Evolutionary conservation across 768 basidiomycete species (phyloP), one percentile per base, ranked within the genome.

Genomic region (Neoboletus brunneissimus): DNA sequence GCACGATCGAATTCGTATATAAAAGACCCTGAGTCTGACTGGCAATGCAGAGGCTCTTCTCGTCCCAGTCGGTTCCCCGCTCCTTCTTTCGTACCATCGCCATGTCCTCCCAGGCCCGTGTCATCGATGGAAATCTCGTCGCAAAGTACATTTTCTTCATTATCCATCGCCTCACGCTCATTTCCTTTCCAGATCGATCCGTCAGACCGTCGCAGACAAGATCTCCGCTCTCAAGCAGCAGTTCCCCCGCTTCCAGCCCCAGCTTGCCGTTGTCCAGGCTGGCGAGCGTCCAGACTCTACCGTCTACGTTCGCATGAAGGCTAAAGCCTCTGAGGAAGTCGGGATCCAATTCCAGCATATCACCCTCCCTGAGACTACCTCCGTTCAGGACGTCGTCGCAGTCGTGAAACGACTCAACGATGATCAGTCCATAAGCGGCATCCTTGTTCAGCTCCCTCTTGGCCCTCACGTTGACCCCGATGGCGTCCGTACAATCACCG

Each of bases 281-380:
- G 97, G 97, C 52, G 84, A 87, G 31, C 88, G 92, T 56, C 86
- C 93, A 22, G 96, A 98, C 72, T 98, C 95, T 6, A 77, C 80
- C 20, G 87, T 88, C 41, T 99, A 99, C 74, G 87, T 99, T 62
- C 92, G 93, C 67, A 98, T 98, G 96, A 99, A 99, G 76, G 79
- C 84, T 42, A 98, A 95, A 73, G 97, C 97, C 12, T 91, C 94
- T 12, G 85, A 93, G 64, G 93, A 98, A 75, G 88, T 91, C 61
- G 95, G 97, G 56, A 91, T 98, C 75, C 83, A 80, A 56, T 88
- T 90, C 72, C 84, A 86, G 51, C 93, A 98, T 69, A 76, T 98
- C 69, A 76, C 77, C 49, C 71, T 94, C 18, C 79, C 87, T n/a
- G 83, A 79, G 42, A 83, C 84, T 46, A 78, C 84, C n/a, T 76